Conservation (phyloP, 441 rosid species). For the Hura crepitans region DNA sequence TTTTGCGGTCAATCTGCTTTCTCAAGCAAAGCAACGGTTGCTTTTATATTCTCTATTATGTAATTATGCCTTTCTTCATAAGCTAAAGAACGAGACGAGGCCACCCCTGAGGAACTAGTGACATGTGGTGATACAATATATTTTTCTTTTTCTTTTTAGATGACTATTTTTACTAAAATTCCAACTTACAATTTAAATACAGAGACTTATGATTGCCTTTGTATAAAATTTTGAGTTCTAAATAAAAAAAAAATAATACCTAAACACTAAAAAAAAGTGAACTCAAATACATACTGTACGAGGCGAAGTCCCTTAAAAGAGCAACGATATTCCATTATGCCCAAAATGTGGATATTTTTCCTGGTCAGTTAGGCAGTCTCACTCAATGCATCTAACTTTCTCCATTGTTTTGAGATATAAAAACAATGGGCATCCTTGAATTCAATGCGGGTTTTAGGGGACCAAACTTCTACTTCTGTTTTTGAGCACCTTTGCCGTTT, state of each 20-base stretch:
- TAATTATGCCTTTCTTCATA: too few relatives aligned
- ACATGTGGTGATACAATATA: too few relatives aligned
- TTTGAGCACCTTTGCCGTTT: neutral
- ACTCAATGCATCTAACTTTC: neutral
- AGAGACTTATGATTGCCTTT: too few relatives aligned
- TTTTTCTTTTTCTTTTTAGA: too few relatives aligned
- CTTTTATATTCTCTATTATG: neutral
- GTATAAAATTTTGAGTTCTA: too few relatives aligned
- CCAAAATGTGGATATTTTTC: neutral
- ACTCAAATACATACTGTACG: too few relatives aligned
- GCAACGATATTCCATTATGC: neutral
- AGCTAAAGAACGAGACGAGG: too few relatives aligned
- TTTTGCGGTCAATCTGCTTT: neutral
- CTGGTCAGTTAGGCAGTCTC: conserved; percentile 6
- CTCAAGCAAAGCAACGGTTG: neutral
- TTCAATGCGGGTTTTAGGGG: neutral
- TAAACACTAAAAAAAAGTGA: too few relatives aligned
- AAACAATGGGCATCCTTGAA: conserved; percentile 10
- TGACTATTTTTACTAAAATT: too few relatives aligned
- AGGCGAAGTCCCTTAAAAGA: neutral
- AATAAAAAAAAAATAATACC: too few relatives aligned
- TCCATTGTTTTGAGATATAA: neutral
- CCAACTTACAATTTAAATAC: too few relatives aligned
- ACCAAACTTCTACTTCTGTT: neutral
- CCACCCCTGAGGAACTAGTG: too few relatives aligned